Evolutionary conservation across 306 rosid genomes (phyloP), one percentile per base, ranked within the genome.

Genomic region (Prunus padus): DNA sequence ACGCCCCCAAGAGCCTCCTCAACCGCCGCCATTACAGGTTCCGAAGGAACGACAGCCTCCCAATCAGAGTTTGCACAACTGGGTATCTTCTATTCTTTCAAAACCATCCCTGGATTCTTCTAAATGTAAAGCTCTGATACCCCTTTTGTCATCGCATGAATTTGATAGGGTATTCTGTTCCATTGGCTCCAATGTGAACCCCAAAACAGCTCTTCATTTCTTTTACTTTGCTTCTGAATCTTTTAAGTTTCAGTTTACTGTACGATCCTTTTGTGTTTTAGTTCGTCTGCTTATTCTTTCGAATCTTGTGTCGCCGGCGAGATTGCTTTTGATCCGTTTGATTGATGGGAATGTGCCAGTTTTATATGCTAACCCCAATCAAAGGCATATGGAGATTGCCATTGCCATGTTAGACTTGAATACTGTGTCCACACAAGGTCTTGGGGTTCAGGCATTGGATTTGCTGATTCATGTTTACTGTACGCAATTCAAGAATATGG

Each of bases 201-300:
- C 79, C 80, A 85, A 66, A 77, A 88, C 93, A 1, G 80, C 89
- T 11, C 85, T 80, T 18, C 62, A 86, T 14, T 91, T 91, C 74
- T 88, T 91, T 71, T 84, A 79, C 82, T 82, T 87, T 45, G 92
- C 93, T 11, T 19, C 87, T 8, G 54, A 55, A 19, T 73, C 45
- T 15, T 88, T 69, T 65, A 81, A 75, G 60, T 91, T 88, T 61
- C 84, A 57, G 9, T 91, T 91, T 88, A 77, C 88, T n/a, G 63
- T 82, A 60, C 84, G 92, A 8, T 88, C 96, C 0, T 87, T 87
- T 30, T 91, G 96, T 80, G 69, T 87, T 67, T 74, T 91, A 75
- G 37, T 91, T 42, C 85, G 86, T 19, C 72, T 89, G 85, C 93
- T 91, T 49, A 73, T 87, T 9, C 79, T 74, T 61, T 87, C 92